phyloP scores from a whole-genome alignment of 208 protist genomes.

The Strigomonas culicis region DNA sequence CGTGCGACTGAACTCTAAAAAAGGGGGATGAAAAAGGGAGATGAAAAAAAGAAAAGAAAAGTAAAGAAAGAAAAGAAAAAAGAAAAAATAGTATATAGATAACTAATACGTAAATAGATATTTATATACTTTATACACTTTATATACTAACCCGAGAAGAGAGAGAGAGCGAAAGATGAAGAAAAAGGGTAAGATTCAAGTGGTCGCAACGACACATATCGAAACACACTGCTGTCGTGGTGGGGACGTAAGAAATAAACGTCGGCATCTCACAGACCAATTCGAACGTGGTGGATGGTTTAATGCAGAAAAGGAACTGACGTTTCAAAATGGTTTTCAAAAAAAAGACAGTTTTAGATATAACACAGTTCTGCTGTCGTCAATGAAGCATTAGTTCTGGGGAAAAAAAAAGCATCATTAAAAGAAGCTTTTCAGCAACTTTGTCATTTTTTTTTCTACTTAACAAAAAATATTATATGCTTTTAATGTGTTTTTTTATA shows the following conservation, averaged over 20 bases:
- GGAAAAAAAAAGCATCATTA: no score
- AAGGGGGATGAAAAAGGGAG: background rate
- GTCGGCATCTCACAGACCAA: background rate
- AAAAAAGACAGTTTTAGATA: no score
- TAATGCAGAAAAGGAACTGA: no score
- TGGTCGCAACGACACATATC: background rate
- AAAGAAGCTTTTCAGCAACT: background rate
- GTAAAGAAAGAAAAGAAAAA: background rate
- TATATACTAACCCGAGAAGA: background rate
- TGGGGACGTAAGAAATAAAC: background rate
- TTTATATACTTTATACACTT: background rate
- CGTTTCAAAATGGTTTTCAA: no score
- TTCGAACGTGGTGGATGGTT: no score
- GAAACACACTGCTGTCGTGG: background rate
- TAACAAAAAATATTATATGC: background rate
- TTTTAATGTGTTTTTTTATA: background rate
- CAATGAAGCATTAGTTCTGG: no score
- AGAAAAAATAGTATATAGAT: slow-evolving; percentile 7
- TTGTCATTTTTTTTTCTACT: background rate
- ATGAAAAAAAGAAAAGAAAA: slow-evolving; percentile 2
- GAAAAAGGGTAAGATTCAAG: slow-evolving; percentile 3
- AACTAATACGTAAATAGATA: slow-evolving; percentile 10
- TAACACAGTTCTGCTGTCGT: no score
- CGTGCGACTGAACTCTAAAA: background rate
- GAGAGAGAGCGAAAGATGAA: background rate